phyloP scores from a whole-genome alignment of 805 yeast species.

The Zygotorulaspora danielsina region DNA sequence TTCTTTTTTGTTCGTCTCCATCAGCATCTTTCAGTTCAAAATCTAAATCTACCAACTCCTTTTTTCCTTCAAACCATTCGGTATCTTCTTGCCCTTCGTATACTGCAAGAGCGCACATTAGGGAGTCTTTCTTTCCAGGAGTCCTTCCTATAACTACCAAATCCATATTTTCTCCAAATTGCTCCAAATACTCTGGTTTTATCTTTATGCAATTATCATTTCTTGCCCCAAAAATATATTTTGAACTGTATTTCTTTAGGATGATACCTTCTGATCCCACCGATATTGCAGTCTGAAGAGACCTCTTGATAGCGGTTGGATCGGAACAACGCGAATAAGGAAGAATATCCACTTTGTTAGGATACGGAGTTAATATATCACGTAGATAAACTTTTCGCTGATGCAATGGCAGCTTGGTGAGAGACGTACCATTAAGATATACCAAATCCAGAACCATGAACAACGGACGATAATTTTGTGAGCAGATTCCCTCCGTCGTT shows the following conservation, averaged over 20 bases:
- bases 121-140: conserved; percentile 64
- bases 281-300: conserved; percentile 55
- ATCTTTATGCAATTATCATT: conserved; percentile 76
- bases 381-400: conserved; percentile 53
- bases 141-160: conserved; percentile 73
- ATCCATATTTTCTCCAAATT: conserved; percentile 84
- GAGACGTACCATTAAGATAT: conserved; percentile 59
- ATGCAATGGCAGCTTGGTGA: conserved; percentile 50
- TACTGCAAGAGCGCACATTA: conserved; percentile 65
- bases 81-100: conserved; percentile 33
- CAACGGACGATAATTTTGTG: conserved; percentile 46
- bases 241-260: conserved; percentile 57
- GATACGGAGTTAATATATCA: conserved; percentile 41
- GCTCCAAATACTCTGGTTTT: conserved; percentile 85
- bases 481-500: conserved; percentile 39
- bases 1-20: conserved; percentile 7
- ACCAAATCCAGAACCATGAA: conserved; percentile 71
- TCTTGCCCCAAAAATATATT: conserved; percentile 59
- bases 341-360: conserved; percentile 49
- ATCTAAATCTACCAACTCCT: conserved; percentile 11
- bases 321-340: conserved; percentile 39
- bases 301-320: conserved; percentile 50
- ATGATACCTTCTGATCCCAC: conserved; percentile 78
- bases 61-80: conserved; percentile 3
- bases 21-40: conserved; percentile 13